Conservation (phyloP, 805 yeast species). For the Saturnispora kantuleensis region DNA sequence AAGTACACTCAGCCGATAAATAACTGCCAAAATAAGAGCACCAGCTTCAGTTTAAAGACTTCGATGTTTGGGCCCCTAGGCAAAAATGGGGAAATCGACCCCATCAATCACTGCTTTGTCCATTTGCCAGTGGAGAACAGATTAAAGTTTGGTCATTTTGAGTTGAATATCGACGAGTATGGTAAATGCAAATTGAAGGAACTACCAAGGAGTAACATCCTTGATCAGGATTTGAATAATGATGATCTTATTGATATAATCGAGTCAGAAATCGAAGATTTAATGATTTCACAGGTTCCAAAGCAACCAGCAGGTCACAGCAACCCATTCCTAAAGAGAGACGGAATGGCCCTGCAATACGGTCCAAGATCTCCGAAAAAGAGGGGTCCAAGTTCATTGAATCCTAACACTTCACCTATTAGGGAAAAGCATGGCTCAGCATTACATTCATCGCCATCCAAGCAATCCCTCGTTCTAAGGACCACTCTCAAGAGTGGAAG, state of each 20-base stretch:
- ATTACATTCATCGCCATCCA: constrained; percentile 1
- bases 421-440: background rate
- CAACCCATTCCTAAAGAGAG: background rate
- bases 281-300: background rate
- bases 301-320: background rate
- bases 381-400: background rate
- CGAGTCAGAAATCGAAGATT: constrained; percentile 19
- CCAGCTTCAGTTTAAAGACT: constrained; percentile 1
- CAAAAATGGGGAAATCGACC: constrained; percentile 8
- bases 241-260: background rate
- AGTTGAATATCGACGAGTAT: constrained; percentile 4
- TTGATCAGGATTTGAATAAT: background rate
- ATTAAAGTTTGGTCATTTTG: constrained; percentile 12
- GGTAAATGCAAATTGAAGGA: constrained; percentile 5
- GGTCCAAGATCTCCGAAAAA: background rate
- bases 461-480: background rate
- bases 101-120: constrained; percentile 4
- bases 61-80: constrained; percentile 4
- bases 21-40: background rate
- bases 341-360: background rate
- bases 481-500: background rate
- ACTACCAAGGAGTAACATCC: background rate
- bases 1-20: constrained; percentile 14
- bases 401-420: background rate
- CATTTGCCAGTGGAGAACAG: constrained; percentile 6